phyloP scores from a whole-genome alignment of 495 filamentous ascomycete genomes.

The Penicillium maclennaniae region DNA sequence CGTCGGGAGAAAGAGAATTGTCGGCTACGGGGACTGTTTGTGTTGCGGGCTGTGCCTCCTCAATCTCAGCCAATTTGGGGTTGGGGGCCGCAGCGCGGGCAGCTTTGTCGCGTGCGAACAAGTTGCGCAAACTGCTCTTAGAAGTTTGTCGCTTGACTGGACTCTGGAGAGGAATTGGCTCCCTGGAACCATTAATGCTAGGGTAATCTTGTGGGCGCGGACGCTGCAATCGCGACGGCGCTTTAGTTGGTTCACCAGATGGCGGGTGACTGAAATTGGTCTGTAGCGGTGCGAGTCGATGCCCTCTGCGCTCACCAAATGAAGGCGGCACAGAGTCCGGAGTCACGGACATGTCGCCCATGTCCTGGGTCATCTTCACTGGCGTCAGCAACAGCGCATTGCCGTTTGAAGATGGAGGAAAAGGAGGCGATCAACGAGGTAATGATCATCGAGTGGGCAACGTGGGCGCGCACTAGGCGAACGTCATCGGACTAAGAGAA shows the following conservation, averaged over 20 bases:
- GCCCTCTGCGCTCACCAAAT: slow-evolving; percentile 40
- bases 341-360: slow-evolving; percentile 3
- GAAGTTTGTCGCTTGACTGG: slow-evolving; percentile 38
- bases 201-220: slow-evolving; percentile 39
- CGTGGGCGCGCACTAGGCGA: slow-evolving; percentile 16
- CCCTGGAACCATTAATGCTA: slow-evolving; percentile 24
- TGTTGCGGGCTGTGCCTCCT: slow-evolving; percentile 20
- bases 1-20: slow-evolving; percentile 24
- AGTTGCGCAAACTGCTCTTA: slow-evolving; percentile 36
- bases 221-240: slow-evolving; percentile 28
- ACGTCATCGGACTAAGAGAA: slow-evolving; percentile 16
- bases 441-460: slow-evolving; percentile 24
- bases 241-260: slow-evolving; percentile 8
- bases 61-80: slow-evolving; percentile 33
- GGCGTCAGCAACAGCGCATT: slow-evolving; percentile 5
- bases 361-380: neutral
- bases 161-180: slow-evolving; percentile 33
- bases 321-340: slow-evolving; percentile 20
- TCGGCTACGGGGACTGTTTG: slow-evolving; percentile 13
- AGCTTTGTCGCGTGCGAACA: slow-evolving; percentile 39
- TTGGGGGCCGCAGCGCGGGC: slow-evolving; percentile 23
- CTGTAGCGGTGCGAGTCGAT: slow-evolving; percentile 34
- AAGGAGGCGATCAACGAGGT: slow-evolving; percentile 20
- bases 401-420: slow-evolving; percentile 8
- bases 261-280: slow-evolving; percentile 41